These are phyloP conservation scores for Mallotus japonicus DNA, from an alignment of 441 rosid genomes.

Conservation along the genomic window DNA sequence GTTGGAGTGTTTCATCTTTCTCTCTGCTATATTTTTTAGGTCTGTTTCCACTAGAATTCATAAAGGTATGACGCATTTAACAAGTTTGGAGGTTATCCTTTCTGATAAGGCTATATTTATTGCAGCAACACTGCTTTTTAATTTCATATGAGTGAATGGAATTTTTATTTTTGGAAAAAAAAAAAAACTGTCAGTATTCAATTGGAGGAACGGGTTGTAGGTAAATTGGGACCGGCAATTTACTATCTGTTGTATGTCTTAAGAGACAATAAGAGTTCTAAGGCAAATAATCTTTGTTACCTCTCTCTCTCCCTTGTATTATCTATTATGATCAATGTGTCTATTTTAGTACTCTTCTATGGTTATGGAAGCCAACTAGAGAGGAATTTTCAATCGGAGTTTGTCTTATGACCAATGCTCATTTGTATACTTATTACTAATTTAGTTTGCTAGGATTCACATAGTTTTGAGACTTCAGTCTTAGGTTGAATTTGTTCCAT, in stretches of 20 bases:
- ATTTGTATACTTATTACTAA: neutral
- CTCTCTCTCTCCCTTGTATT: neutral
- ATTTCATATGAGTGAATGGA: neutral
- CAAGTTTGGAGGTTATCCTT: constrained; percentile 4
- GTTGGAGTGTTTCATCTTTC: constrained; percentile 6
- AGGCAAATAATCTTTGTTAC: neutral
- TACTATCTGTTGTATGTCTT: neutral
- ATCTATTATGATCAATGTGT: neutral
- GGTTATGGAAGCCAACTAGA: constrained; percentile 1
- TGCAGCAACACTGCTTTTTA: neutral
- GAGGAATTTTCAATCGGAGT: neutral
- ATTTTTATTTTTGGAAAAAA: neutral
- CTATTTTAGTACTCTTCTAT: neutral
- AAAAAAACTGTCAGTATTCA: neutral
- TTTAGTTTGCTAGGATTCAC: neutral
- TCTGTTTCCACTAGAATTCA: neutral
- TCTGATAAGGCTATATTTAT: no score
- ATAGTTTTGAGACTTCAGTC: neutral
- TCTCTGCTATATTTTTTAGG: neutral
- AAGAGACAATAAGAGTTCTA: neutral
- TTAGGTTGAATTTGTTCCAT: constrained; percentile 4
- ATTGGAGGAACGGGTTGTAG: neutral
- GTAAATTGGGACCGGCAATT: neutral
- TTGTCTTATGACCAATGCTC: neutral
- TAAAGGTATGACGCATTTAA: neutral